Evolutionary conservation across 2,329 filamentous ascomycete genomes (phyloP).

Genomic region (Akanthomyces uredinophilus): DNA sequence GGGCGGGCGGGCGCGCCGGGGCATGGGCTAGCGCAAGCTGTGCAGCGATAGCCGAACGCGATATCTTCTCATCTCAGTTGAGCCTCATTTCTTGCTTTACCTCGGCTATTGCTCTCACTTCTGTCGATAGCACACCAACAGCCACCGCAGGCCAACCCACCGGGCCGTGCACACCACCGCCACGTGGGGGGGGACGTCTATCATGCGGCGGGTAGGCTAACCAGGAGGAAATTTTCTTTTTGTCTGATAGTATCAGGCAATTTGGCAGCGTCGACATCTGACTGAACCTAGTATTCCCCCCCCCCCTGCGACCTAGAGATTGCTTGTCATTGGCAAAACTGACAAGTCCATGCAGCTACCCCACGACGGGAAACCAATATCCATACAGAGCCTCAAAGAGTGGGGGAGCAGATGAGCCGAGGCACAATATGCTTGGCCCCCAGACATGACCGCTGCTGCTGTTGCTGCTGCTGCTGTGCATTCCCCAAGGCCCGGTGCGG

Average conservation of each 20-base stretch:
- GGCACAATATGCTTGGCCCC: background rate
- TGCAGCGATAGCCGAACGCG: constrained; percentile 11
- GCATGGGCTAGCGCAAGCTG: background rate
- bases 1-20: background rate
- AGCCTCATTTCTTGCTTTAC: background rate
- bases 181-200: background rate
- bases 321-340: background rate
- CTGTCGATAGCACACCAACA: background rate
- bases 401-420: background rate
- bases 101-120: background rate
- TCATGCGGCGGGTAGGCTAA: background rate
- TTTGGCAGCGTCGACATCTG: background rate
- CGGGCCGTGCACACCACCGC: background rate
- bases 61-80: background rate
- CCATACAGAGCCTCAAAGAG: background rate
- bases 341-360: background rate
- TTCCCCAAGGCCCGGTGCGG: background rate
- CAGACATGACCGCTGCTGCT: background rate
- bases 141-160: background rate
- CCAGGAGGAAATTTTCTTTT: background rate
- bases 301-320: background rate
- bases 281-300: background rate
- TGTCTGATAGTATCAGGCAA: background rate
- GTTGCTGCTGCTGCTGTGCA: background rate
- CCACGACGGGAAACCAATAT: background rate